Base-by-base conservation (phyloP, 306 rosid species). In the Medicago lupulina region DNA sequence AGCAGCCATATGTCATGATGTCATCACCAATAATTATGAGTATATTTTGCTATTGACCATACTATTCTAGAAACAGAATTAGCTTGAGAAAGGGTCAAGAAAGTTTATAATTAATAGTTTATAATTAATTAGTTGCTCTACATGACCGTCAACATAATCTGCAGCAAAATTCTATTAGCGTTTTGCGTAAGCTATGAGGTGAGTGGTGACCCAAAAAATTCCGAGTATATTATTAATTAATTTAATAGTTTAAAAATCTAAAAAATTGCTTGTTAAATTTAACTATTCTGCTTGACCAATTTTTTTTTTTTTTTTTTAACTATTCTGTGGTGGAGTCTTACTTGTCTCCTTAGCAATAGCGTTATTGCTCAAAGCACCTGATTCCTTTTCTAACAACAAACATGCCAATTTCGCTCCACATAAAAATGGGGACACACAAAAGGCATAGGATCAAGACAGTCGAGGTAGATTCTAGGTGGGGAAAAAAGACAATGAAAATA, bases 131-230 rank as follows among this genome's bases (percentile, higher is more conserved):
- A 19, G 61, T 55, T 55, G 34, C 10, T 23, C 3, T 4, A 31
- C n/a, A 40, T 38, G 53, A 67, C 53, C 51, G 64, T 19, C 59
- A 79, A 73, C 31, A 19, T 19, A 70, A 70, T 60, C 17, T 43
- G 71, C 63, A 25, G 15, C 4, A 53, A 19, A 50, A 38, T 66
- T 75, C 40, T 64, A 63, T 8, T 58, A 11, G 64, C 25, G 10
- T 34, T 15, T 19, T 38, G 46, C 15, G 73, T 59, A 21, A 34
- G 53, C 65, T 3, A 40, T 76, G 58, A n/a, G 23, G 47, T 46
- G 38, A 25, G 44, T 6, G 59, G 59, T 18, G 60, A 21, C 25
- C 28, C 14, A 2, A 54, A 0, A 3, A 8, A 3, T 54, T 18
- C 2, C 9, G 0, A 54, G 31, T 28, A 28, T 28, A 55, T 55